Percentiles rank a stretch among this genome's conserved stretches.
phyloP scores from a whole-genome alignment of 768 basidiomycete species.

The Chlorophyllum brunneum region DNA sequence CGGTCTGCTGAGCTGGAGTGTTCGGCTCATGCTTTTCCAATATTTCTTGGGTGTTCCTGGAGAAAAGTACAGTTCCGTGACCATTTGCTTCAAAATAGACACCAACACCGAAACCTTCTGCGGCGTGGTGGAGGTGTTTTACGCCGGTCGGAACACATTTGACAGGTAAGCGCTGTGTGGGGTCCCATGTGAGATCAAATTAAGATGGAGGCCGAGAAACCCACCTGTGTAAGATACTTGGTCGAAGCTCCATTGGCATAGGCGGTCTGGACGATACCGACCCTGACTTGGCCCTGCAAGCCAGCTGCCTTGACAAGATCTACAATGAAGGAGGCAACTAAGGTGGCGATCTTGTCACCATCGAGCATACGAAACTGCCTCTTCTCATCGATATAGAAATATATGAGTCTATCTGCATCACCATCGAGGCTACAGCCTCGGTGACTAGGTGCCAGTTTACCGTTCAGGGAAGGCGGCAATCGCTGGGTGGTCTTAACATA shows the following conservation, averaged over 20 bases:
- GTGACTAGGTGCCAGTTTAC: conserved; percentile 62
- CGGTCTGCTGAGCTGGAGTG: conserved; percentile 79
- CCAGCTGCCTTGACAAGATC: conserved; percentile 86
- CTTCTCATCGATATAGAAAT: conserved; percentile 82
- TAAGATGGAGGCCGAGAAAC: conserved; percentile 18
- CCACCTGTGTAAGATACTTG: conserved; percentile 79
- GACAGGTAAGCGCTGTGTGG: conserved; percentile 81
- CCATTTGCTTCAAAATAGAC: conserved; percentile 99
- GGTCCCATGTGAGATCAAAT: background rate
- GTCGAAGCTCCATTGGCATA: conserved; percentile 98
- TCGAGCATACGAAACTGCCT: conserved; percentile 88
- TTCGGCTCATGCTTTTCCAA: conserved; percentile 65
- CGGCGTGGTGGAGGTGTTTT: conserved; percentile 97
- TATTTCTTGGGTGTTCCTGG: conserved; percentile 60
- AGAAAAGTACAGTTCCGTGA: conserved; percentile 96
- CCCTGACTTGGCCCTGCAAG: conserved; percentile 69
- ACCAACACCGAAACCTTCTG: conserved; percentile 90
- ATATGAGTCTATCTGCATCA: conserved; percentile 96
- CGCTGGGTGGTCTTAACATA: conserved; percentile 93
- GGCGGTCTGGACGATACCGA: conserved; percentile 97
- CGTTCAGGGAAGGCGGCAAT: conserved; percentile 71
- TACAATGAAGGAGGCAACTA: conserved; percentile 90
- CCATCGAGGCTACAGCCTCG: conserved; percentile 94
- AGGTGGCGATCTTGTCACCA: conserved; percentile 95
- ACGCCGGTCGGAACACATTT: conserved; percentile 96